Conservation (phyloP, 352 stramenopile species). For the Phytophthora pistaciae region DNA sequence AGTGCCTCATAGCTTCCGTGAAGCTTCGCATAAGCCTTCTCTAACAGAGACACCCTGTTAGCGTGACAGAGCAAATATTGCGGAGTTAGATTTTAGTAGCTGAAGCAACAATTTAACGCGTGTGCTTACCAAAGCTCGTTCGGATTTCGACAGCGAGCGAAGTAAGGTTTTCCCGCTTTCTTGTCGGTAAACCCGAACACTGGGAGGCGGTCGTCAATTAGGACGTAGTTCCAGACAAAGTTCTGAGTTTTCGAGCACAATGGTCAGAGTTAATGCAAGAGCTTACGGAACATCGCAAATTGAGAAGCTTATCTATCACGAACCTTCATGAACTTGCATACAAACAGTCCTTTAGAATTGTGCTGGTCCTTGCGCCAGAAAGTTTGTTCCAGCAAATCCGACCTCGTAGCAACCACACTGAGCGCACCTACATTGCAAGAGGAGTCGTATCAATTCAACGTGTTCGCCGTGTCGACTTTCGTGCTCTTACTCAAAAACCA, state of each 20-base stretch:
- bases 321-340: constrained; percentile 95
- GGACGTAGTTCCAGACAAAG: constrained; percentile 92
- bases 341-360: constrained; percentile 84
- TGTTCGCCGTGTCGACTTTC: background rate
- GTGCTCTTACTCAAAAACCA: constrained; percentile 90
- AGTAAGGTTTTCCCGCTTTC: constrained; percentile 86
- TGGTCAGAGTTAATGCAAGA: background rate
- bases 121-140: constrained; percentile 85
- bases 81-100: constrained; percentile 10
- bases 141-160: constrained; percentile 83
- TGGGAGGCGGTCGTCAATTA: constrained; percentile 91
- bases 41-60: constrained; percentile 84
- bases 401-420: constrained; percentile 86
- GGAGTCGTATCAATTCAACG: background rate
- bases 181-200: constrained; percentile 87
- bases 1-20: constrained; percentile 90
- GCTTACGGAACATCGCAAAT: background rate
- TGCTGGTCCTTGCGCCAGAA: constrained; percentile 83
- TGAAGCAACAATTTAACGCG: background rate
- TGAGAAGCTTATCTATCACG: background rate
- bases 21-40: constrained; percentile 95
- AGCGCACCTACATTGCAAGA: constrained; percentile 68
- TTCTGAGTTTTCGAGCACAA: constrained; percentile 54
- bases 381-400: constrained; percentile 79
- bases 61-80: background rate